Evolutionary conservation across 805 yeast genomes (phyloP).

Genomic region (Candida vaughaniae): DNA sequence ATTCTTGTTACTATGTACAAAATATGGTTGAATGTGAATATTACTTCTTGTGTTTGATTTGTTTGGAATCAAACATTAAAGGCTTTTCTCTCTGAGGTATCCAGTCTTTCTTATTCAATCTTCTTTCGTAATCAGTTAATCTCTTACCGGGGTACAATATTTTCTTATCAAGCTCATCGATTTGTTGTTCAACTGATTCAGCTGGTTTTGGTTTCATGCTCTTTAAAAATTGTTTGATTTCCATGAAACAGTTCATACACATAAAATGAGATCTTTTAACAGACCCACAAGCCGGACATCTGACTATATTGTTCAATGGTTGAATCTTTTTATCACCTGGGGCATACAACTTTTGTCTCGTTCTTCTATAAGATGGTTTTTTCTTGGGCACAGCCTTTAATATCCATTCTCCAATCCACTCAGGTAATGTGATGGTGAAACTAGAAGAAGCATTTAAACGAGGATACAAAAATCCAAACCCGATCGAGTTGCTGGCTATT

Average conservation of each 20-base stretch:
- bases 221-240: constrained; percentile 76
- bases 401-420: constrained; percentile 52
- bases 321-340: constrained; percentile 81
- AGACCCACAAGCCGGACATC: constrained; percentile 96
- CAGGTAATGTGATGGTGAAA: constrained; percentile 7
- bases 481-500: not conserved
- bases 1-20: too few relatives aligned
- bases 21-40: too few relatives aligned
- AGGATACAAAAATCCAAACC: constrained; percentile 8
- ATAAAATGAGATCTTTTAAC: constrained; percentile 85
- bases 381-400: constrained; percentile 91
- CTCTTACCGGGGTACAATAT: constrained; percentile 74
- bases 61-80: constrained; percentile 29
- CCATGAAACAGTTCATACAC: constrained; percentile 89
- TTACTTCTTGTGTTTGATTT: constrained; percentile 19
- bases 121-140: constrained; percentile 32
- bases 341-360: constrained; percentile 78
- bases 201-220: constrained; percentile 31
- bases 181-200: constrained; percentile 5
- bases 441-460: not conserved
- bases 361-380: constrained; percentile 83
- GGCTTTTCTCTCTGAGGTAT: constrained; percentile 44
- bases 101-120: constrained; percentile 41
- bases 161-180: constrained; percentile 51
- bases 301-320: constrained; percentile 70